A percentile compares a stretch with the other conserved stretches of the same genome.
Conservation (phyloP, 306 rosid genomes). For the Fragaria ananassa region DNA sequence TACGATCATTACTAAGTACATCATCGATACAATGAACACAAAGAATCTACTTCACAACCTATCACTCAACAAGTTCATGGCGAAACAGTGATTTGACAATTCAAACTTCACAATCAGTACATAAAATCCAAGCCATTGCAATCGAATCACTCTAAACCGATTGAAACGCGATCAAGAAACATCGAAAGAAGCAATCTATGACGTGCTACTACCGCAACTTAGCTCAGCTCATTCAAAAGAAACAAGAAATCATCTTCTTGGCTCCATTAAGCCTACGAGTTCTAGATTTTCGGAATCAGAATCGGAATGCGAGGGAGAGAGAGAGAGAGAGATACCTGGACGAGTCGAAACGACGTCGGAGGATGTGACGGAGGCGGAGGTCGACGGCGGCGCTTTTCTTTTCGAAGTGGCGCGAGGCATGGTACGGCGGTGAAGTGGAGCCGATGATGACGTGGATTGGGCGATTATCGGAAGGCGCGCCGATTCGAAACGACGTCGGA, state of each 20-base stretch:
- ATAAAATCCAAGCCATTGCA: background rate
- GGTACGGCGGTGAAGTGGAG: background rate
- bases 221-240: slow-evolving; percentile 8
- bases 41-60: background rate
- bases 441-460: background rate
- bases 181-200: background rate
- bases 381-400: slow-evolving; percentile 46
- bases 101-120: background rate
- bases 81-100: background rate
- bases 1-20: background rate
- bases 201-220: background rate
- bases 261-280: background rate
- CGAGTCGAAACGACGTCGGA: slow-evolving; percentile 42
- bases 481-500: slow-evolving; percentile 7
- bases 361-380: slow-evolving; percentile 30
- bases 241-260: background rate
- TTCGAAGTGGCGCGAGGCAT: slow-evolving; percentile 63
- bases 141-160: slow-evolving; percentile 4
- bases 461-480: background rate
- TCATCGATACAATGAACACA: background rate
- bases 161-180: background rate
- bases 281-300: slow-evolving; percentile 17
- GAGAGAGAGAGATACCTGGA: slow-evolving; percentile 37
- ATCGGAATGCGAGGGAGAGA: slow-evolving; percentile 12
- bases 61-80: background rate